These are phyloP conservation scores for Aspergillus latus DNA, from an alignment of 2,329 filamentous ascomycete species.

Conservation along the genomic window DNA sequence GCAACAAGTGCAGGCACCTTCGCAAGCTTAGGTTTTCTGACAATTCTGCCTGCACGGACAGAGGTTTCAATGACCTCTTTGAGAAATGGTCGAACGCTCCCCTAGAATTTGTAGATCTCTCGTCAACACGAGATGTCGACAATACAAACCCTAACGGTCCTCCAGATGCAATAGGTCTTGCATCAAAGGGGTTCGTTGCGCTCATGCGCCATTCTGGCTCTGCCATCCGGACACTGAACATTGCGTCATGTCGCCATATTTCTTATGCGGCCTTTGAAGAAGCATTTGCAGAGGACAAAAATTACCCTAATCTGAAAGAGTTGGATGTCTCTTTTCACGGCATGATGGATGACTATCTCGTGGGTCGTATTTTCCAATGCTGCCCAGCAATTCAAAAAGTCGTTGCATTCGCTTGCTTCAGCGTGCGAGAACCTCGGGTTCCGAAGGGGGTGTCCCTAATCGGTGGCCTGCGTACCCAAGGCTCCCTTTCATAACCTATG, in stretches of 20 bases:
- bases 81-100: slow-evolving; percentile 71
- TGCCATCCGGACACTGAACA: slow-evolving; percentile 65
- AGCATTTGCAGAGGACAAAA: slow-evolving; percentile 63
- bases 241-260: slow-evolving; percentile 85
- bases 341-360: slow-evolving; percentile 46
- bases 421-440: slow-evolving; percentile 56
- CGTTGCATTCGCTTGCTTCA: slow-evolving; percentile 64
- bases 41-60: slow-evolving; percentile 73
- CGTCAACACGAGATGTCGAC: slow-evolving; percentile 75
- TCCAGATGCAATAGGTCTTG: slow-evolving; percentile 67
- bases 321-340: slow-evolving; percentile 72
- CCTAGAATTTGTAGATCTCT: slow-evolving; percentile 70
- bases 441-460: slow-evolving; percentile 60
- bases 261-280: slow-evolving; percentile 68
- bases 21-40: slow-evolving; percentile 78
- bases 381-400: slow-evolving; percentile 54
- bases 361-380: slow-evolving; percentile 45
- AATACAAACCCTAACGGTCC: slow-evolving; percentile 65
- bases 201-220: slow-evolving; percentile 80
- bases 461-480: slow-evolving; percentile 59
- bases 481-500: slow-evolving; percentile 32
- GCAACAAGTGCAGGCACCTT: slow-evolving; percentile 66
- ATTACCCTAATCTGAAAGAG: slow-evolving; percentile 67
- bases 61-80: slow-evolving; percentile 71
- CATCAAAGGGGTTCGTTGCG: slow-evolving; percentile 71